Conservation (phyloP, 2,329 filamentous ascomycete species). For the Cercospora berteroae region DNA sequence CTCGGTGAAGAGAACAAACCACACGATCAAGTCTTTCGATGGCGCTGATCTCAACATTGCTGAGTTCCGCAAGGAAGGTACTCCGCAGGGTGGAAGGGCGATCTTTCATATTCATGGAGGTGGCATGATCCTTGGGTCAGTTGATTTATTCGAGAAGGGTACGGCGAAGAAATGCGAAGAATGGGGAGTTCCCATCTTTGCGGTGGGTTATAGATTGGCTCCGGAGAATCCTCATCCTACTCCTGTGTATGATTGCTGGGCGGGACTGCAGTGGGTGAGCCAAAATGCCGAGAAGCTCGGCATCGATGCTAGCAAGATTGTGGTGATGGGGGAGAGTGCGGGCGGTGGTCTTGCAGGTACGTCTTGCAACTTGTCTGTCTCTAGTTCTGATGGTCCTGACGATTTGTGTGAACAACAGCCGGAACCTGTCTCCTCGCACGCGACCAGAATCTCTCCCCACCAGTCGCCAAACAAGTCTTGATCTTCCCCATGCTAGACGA, state of each 20-base stretch:
- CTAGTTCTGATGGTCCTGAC: not conserved
- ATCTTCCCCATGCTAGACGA: conserved; percentile 51
- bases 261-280: conserved; percentile 19
- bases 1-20: conserved; percentile 14
- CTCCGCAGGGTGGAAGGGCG: not conserved
- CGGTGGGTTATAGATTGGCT: conserved; percentile 25
- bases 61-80: conserved; percentile 17
- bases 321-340: conserved; percentile 21
- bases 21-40: conserved; percentile 12
- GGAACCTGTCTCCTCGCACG: conserved; percentile 27
- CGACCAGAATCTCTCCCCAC: conserved; percentile 22
- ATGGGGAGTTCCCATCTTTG: conserved; percentile 16
- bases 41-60: conserved; percentile 17
- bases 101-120: conserved; percentile 23
- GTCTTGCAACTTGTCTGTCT: not conserved
- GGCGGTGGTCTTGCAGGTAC: conserved; percentile 20
- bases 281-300: conserved; percentile 16
- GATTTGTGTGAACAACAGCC: conserved; percentile 9
- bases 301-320: conserved; percentile 16
- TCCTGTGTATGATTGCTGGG: conserved; percentile 26
- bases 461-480: conserved; percentile 40
- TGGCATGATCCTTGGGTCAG: conserved; percentile 21
- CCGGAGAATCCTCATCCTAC: conserved; percentile 27
- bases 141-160: conserved; percentile 18
- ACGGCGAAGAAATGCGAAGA: conserved; percentile 9